Evolutionary conservation across 805 yeast species (phyloP).

Genomic region (Metschnikowia aberdeeniae): DNA sequence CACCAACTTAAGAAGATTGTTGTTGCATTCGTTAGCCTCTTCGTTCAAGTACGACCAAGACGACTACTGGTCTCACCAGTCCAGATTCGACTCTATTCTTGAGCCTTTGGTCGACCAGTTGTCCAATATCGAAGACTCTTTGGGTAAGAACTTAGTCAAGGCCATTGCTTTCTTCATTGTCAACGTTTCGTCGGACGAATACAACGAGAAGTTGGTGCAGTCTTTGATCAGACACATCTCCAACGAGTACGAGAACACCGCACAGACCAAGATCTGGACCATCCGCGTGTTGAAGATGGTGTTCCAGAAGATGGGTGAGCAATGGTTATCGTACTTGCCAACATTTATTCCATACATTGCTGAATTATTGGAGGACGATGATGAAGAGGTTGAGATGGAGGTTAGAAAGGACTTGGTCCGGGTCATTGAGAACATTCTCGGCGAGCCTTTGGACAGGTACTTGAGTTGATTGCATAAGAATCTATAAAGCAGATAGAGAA

Average conservation of each 20-base stretch:
- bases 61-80: conserved; percentile 90
- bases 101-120: conserved; percentile 64
- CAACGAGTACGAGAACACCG: conserved; percentile 45
- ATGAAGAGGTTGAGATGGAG: conserved; percentile 86
- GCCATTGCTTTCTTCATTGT: conserved; percentile 71
- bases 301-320: conserved; percentile 90
- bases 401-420: conserved; percentile 87
- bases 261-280: conserved; percentile 80
- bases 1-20: conserved; percentile 62
- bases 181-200: conserved; percentile 63
- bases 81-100: conserved; percentile 73
- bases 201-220: conserved; percentile 60
- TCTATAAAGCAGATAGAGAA: too few species aligned
- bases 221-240: conserved; percentile 35
- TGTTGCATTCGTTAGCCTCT: conserved; percentile 67
- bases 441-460: conserved; percentile 90
- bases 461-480: conserved; percentile 35
- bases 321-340: conserved; percentile 87
- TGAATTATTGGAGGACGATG: conserved; percentile 92
- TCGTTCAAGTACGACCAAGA: conserved; percentile 88
- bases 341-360: conserved; percentile 95
- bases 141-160: conserved; percentile 79
- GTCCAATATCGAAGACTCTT: conserved; percentile 59
- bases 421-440: conserved; percentile 86
- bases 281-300: conserved; percentile 72